These are phyloP conservation scores for Ceriops decandra DNA, from an alignment of 345 rosid genomes.

Conservation along the genomic window DNA sequence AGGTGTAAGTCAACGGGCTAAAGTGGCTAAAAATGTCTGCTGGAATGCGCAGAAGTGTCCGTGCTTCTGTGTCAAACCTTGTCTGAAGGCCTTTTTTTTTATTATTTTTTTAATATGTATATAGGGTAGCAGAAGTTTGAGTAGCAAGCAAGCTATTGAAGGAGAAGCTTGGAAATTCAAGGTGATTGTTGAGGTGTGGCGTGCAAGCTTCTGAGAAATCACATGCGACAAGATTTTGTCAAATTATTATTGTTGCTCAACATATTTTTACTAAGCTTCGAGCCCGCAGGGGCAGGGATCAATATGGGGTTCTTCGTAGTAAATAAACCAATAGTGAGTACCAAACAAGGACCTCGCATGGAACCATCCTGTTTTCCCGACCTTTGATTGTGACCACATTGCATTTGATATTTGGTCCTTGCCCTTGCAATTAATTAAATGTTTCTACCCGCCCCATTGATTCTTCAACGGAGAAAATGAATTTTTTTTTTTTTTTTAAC, in stretches of 20 bases:
- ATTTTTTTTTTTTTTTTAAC: too few species aligned
- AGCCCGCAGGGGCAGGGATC: constrained; percentile 9
- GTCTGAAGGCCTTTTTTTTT: neutral
- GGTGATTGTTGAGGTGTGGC: constrained; percentile 18
- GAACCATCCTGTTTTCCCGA: neutral
- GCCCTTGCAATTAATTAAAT: too few species aligned
- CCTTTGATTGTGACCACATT: neutral
- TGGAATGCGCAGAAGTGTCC: neutral
- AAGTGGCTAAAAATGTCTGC: neutral
- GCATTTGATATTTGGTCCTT: neutral
- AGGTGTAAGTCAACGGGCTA: neutral
- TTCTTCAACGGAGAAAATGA: too few species aligned
- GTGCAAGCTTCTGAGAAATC: constrained; percentile 25
- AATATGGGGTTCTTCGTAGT: neutral
- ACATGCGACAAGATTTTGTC: neutral
- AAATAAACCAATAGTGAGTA: neutral
- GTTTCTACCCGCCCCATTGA: too few species aligned
- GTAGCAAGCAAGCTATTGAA: too few species aligned
- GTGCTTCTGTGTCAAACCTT: neutral
- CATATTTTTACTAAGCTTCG: constrained; percentile 10
- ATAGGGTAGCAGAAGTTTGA: constrained; percentile 13
- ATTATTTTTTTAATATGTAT: neutral
- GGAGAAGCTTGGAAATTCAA: constrained; percentile 22
- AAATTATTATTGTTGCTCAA: constrained; percentile 4
- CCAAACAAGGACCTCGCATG: constrained; percentile 9